Conservation (phyloP, 192 early-diverging fungal genomes). For the Coemansia sp. region DNA sequence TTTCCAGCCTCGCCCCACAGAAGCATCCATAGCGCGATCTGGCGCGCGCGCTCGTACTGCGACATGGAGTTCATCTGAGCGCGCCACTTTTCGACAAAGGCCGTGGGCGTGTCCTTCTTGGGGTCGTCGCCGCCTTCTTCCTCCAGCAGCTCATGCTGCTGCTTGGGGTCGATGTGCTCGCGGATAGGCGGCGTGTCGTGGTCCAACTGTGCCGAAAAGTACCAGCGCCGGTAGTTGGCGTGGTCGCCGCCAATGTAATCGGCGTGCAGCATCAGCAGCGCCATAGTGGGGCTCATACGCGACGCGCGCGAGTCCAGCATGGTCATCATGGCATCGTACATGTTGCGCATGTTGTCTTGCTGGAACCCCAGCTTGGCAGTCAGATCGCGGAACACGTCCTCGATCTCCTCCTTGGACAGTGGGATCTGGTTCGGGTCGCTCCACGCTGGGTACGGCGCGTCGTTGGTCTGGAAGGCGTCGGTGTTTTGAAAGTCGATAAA, state of each 20-base stretch:
- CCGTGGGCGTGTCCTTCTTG: slow-evolving; percentile 49
- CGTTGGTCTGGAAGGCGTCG: slow-evolving; percentile 49
- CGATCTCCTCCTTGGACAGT: slow-evolving; percentile 66
- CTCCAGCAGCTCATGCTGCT: slow-evolving; percentile 48
- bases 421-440: slow-evolving; percentile 67
- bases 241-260: slow-evolving; percentile 81
- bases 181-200: slow-evolving; percentile 57
- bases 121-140: slow-evolving; percentile 46
- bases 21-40: slow-evolving; percentile 73
- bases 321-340: slow-evolving; percentile 74
- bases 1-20: slow-evolving; percentile 82
- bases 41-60: slow-evolving; percentile 68
- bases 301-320: slow-evolving; percentile 80
- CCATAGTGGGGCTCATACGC: slow-evolving; percentile 69
- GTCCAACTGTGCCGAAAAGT: slow-evolving; percentile 73
- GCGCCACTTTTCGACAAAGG: slow-evolving; percentile 68
- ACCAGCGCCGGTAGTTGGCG: slow-evolving; percentile 84
- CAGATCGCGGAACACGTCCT: slow-evolving; percentile 69
- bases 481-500: slow-evolving; percentile 58
- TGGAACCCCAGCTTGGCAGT: slow-evolving; percentile 78
- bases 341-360: slow-evolving; percentile 73
- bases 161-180: slow-evolving; percentile 56
- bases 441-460: slow-evolving; percentile 59
- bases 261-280: slow-evolving; percentile 71
- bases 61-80: slow-evolving; percentile 70